These are phyloP conservation scores for Lathyrus aphaca DNA, from an alignment of 306 rosid genomes.

Conservation along the genomic window DNA sequence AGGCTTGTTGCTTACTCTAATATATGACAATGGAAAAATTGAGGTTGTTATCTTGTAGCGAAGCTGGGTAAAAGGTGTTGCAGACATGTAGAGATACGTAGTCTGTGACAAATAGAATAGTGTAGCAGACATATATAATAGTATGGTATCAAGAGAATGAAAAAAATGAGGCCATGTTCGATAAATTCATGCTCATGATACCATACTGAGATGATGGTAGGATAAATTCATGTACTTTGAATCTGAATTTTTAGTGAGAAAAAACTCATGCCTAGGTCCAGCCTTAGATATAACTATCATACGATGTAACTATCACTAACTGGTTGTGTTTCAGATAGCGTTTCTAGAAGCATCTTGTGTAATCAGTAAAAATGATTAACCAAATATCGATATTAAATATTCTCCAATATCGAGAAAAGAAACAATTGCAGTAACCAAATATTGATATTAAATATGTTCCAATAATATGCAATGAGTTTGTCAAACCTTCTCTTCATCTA, in stretches of 20 bases:
- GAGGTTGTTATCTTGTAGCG: no score
- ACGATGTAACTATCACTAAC: background rate
- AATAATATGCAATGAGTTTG: conserved; percentile 20
- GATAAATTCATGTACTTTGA: background rate
- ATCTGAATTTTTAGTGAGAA: background rate
- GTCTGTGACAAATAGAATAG: no score
- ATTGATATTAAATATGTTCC: background rate
- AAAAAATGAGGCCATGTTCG: no score
- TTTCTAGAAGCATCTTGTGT: background rate
- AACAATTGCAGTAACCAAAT: background rate
- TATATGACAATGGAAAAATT: no score
- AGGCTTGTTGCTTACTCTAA: no score
- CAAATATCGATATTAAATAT: no score
- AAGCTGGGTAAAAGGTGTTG: no score
- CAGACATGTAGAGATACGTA: no score
- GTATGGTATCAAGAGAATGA: no score
- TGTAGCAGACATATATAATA: no score
- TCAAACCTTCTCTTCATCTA: conserved; percentile 83
- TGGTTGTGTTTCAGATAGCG: background rate
- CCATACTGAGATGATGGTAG: no score
- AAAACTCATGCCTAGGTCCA: background rate
- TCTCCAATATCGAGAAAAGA: background rate
- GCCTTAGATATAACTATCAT: background rate
- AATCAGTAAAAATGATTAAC: background rate
- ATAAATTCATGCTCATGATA: no score